A percentile compares a stretch with the other conserved stretches of the same genome.
phyloP scores from a whole-genome alignment of 2,329 filamentous ascomycete species.

The Phyllosticta ampelicida region DNA sequence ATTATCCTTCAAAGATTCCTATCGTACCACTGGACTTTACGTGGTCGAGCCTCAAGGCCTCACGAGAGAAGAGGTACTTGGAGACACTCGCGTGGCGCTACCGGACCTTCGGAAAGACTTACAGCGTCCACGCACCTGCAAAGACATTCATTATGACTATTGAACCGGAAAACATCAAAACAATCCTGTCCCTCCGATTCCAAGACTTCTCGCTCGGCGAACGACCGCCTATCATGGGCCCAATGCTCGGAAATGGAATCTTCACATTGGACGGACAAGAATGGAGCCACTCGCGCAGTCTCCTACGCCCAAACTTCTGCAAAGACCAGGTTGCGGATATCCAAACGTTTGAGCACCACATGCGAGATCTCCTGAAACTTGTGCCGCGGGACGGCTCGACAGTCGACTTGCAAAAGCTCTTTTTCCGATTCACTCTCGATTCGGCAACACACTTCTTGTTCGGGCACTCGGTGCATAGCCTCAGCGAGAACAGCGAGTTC shows the following conservation, averaged over 20 bases:
- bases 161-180: conserved; percentile 40
- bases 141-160: conserved; percentile 28
- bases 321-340: conserved; percentile 43
- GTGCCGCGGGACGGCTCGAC: conserved; percentile 42
- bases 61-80: neutral
- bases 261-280: conserved; percentile 37
- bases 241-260: conserved; percentile 28
- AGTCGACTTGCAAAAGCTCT: conserved; percentile 30
- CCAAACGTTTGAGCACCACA: conserved; percentile 49
- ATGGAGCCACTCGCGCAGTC: conserved; percentile 28
- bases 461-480: conserved; percentile 26
- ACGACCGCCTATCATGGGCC: conserved; percentile 20
- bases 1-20: neutral
- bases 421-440: conserved; percentile 40
- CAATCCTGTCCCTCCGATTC: conserved; percentile 33
- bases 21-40: neutral
- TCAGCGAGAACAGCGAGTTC: neutral
- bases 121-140: conserved; percentile 16
- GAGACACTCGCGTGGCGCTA: neutral
- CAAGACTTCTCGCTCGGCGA: conserved; percentile 35
- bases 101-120: neutral
- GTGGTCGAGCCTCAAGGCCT: neutral
- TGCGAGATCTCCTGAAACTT: conserved; percentile 45
- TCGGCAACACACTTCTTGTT: conserved; percentile 40
- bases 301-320: conserved; percentile 45